Evolutionary conservation across 768 basidiomycete species (phyloP), one percentile per base, ranked within the genome.

Genomic region (Termitomyces titanicus): DNA sequence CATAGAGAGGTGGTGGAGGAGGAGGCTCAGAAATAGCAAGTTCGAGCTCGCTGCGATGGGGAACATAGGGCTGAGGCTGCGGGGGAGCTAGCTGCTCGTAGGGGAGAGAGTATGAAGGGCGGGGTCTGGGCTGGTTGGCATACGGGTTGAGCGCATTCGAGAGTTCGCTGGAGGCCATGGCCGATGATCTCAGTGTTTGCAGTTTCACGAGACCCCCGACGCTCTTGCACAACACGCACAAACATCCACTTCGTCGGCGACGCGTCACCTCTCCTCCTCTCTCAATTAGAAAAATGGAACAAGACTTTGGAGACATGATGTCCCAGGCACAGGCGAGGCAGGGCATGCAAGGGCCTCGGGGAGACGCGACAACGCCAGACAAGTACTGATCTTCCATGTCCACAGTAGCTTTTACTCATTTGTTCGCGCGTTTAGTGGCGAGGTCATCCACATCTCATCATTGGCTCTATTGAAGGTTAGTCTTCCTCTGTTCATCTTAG

Each of bases 401-500:
- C 37, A 11, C 49, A 20, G 11, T 13, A 3, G 47, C 7, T 12
- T 22, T 18, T 29, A 29, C 33, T 59, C 7, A 64, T 54, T 34
- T 18, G 46, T n/a, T n/a, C n/a, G 47, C 42, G 49, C 45, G 57
- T 53, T 40, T 48, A 94, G 91, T 67, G 92, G 92, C 69, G 92
- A 94, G 76, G 89, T 92, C 66, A 95, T 98, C 60, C 94, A 98
- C 72, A 98, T 99, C 65, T 97, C 94, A 17, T 95, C 94, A 9
- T 75, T 99, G 2, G 97, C 97, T n/a, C 79, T 99, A 15, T 78
- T 99, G 49, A 99, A 99, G 85, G 96, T 91, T 37, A 47, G 77
- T 57, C 37, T 8, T 47, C 34, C 12, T 29, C 25, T 35, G 18
- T n/a, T 42, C 25, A 27, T 27, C 24, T 5, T 5, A 6, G 6